These are phyloP conservation scores for Lachnellula suecica DNA, from an alignment of 2,329 filamentous ascomycete species.

Conservation along the genomic window DNA sequence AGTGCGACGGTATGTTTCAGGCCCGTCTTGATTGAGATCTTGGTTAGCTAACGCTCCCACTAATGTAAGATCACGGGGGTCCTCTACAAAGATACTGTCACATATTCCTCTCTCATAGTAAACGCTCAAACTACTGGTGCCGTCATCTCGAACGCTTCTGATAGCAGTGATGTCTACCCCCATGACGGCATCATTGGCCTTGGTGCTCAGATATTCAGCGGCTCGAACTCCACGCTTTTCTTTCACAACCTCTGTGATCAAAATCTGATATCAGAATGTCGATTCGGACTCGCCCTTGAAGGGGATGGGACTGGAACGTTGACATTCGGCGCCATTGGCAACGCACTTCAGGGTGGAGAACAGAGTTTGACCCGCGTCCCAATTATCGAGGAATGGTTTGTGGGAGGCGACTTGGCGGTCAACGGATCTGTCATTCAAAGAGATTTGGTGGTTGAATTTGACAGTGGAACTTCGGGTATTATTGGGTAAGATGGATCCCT, in stretches of 20 bases:
- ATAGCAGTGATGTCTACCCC: background rate
- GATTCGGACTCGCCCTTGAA: conserved; percentile 7
- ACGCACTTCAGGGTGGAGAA: background rate
- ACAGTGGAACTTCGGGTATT: conserved; percentile 13
- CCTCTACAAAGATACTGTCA: conserved; percentile 6
- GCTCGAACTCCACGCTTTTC: conserved; percentile 4
- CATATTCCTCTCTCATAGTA: background rate
- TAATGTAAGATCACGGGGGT: conserved; percentile 5
- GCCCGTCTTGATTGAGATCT: background rate
- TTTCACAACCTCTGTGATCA: conserved; percentile 7
- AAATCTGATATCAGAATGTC: background rate
- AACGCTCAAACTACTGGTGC: conserved; percentile 2
- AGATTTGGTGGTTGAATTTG: conserved; percentile 4
- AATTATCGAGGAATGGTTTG: background rate
- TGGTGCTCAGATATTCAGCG: background rate
- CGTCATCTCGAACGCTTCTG: background rate
- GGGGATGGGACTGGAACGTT: background rate
- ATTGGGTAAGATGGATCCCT: conserved; percentile 10
- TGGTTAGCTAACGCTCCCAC: background rate
- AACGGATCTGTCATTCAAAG: conserved; percentile 5
- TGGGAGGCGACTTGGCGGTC: conserved; percentile 7
- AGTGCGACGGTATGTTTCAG: conserved; percentile 1
- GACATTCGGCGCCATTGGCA: background rate
- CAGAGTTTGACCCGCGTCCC: background rate
- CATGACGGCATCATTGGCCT: conserved; percentile 8